Percentiles rank a stretch among this genome's conserved stretches.
Evolutionary conservation across 345 rosid genomes (phyloP).

Genomic region (Syzygium grande): DNA sequence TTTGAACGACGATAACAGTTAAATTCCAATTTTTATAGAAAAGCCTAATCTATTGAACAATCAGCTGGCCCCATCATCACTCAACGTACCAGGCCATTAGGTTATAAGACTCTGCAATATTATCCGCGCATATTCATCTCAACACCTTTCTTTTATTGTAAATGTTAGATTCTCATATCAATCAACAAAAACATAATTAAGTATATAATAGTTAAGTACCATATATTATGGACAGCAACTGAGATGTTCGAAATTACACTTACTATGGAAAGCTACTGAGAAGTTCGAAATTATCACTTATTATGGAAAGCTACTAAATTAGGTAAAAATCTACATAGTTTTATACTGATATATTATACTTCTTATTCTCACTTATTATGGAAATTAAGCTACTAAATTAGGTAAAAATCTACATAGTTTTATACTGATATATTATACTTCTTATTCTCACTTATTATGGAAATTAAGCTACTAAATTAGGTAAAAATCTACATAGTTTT

Average conservation of each 20-base stretch:
- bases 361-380: not conserved
- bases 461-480: not conserved
- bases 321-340: not conserved
- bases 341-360: too few relatives aligned
- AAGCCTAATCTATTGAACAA: not conserved
- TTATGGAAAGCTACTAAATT: not conserved
- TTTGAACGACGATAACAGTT: not conserved
- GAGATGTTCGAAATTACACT: not conserved
- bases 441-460: not conserved
- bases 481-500: not conserved
- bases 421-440: too few relatives aligned
- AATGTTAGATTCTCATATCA: not conserved
- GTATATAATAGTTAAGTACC: not conserved
- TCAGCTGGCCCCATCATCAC: not conserved
- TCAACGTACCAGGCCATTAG: not conserved
- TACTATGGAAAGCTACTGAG: not conserved
- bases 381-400: not conserved
- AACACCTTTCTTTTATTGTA: not conserved
- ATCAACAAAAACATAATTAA: not conserved
- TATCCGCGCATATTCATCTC: not conserved
- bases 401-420: not conserved
- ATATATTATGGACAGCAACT: not conserved
- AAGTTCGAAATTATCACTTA: not conserved
- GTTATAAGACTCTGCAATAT: not conserved
- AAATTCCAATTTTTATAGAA: not conserved